These are phyloP conservation scores for Penicillium sclerotiorum DNA, from an alignment of 2,329 filamentous ascomycete species.

Conservation along the genomic window DNA sequence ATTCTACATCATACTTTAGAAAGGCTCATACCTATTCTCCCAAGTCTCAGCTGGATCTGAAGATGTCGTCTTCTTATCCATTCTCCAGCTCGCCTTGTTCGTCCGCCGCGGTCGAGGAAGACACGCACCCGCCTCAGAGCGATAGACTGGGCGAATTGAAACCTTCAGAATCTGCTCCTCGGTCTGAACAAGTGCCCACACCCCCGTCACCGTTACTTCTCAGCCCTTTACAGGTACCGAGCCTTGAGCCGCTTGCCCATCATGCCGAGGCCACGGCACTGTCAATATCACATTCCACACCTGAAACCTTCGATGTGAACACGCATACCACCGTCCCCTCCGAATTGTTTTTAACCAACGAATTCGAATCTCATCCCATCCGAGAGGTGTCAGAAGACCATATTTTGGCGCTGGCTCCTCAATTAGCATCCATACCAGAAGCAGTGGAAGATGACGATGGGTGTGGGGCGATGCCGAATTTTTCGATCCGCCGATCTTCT, in stretches of 20 bases:
- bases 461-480: background rate
- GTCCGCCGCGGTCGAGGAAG: background rate
- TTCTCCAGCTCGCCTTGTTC: background rate
- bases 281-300: background rate
- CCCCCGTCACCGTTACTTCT: slow-evolving; percentile 13
- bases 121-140: background rate
- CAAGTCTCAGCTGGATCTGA: slow-evolving; percentile 4
- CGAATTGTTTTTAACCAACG: background rate
- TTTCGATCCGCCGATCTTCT: background rate
- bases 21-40: background rate
- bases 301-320: background rate
- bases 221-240: background rate
- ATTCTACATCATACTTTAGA: slow-evolving; percentile 6
- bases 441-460: slow-evolving; percentile 1
- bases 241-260: background rate
- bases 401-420: slow-evolving; percentile 1
- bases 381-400: background rate
- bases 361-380: background rate
- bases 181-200: background rate
- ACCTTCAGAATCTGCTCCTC: background rate
- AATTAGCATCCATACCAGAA: slow-evolving; percentile 10
- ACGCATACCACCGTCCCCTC: background rate
- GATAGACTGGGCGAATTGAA: background rate
- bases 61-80: background rate
- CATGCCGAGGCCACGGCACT: background rate